Base-by-base conservation (phyloP, 192 early-diverging fungal species). In the Helicostylum pulchrum region DNA sequence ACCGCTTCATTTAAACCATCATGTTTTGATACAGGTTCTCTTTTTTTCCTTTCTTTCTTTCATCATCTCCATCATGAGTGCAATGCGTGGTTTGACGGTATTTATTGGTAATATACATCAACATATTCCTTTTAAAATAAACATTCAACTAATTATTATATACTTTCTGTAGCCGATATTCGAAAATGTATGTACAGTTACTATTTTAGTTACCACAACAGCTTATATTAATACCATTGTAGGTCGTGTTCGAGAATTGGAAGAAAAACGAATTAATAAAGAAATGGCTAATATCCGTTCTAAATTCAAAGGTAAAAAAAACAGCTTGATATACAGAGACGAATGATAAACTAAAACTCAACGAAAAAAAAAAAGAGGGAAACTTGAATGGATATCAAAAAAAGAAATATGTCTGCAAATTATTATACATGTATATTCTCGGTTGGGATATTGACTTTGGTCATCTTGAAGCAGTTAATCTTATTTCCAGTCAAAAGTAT, bases 391-490 rank as follows among this genome's bases (percentile, higher is more conserved):
- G 98, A 32, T 99, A 99, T 82, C 92, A 99, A 74, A 95, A 95
- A 80, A 98, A 97, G 80, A 99, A 99, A 70, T 99, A 99, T 76
- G 94, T 99, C 47, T 93, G 92, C 80, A 99, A 99, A 77, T 83
- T 99, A 15, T 72, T 99, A 49, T 99, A 99, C 82, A 99, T 99
- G 94, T 97, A 95, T 66, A 92, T 99, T 69, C 88, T 98, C 42
- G 98, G 98, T 11, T 99, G 93, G 87, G 93, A 97, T 39, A 88
- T 99, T 51, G 94, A 99, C 75, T 96, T 99, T 84, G 98, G 98
- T 46, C 94, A 98, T 70, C 82, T 92, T 75, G 98, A 99, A 66
- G 94, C 96, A 31, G 90, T 99, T 48, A 90, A 94, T 61, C 80
- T 99, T 53, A 85, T 98, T 53, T 88, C 87, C 21, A 94, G 93